These are phyloP conservation scores for Madurella mycetomatis DNA, from an alignment of 2,329 filamentous ascomycete genomes.

Conservation along the genomic window DNA sequence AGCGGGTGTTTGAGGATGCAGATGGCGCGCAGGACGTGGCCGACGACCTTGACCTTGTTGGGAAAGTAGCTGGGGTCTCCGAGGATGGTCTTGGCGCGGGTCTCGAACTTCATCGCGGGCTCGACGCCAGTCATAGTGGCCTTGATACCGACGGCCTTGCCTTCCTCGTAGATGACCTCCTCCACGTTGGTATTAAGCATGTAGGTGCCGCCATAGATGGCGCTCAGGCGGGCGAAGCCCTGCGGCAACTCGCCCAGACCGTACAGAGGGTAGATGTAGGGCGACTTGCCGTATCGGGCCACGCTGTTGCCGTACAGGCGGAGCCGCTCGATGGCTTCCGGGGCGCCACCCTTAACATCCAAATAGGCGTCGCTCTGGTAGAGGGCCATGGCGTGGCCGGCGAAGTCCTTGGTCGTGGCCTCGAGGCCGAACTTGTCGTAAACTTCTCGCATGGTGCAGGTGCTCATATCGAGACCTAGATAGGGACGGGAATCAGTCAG, in stretches of 20 bases:
- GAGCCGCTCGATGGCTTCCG: slow-evolving; percentile 87
- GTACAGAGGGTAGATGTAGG: slow-evolving; percentile 99
- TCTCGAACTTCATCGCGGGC: slow-evolving; percentile 86
- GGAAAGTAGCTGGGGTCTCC: slow-evolving; percentile 97
- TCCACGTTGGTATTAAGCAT: slow-evolving; percentile 97
- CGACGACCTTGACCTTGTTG: slow-evolving; percentile 78
- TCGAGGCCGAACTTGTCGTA: slow-evolving; percentile 98
- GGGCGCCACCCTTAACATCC: slow-evolving; percentile 64
- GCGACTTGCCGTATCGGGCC: slow-evolving; percentile 94
- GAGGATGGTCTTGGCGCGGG: slow-evolving; percentile 92
- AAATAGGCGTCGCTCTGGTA: slow-evolving; percentile 90
- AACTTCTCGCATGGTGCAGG: slow-evolving; percentile 92
- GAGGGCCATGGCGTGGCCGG: slow-evolving; percentile 97
- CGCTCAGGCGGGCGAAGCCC: slow-evolving; percentile 92
- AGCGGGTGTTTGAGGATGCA: slow-evolving; percentile 96
- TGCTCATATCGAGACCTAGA: slow-evolving; percentile 72
- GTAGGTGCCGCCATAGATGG: slow-evolving; percentile 98
- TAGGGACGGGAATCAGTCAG: background rate
- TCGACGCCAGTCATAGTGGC: slow-evolving; percentile 90
- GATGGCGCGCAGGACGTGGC: slow-evolving; percentile 91
- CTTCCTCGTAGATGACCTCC: slow-evolving; percentile 78
- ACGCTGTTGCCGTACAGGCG: slow-evolving; percentile 96
- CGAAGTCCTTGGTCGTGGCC: slow-evolving; percentile 83
- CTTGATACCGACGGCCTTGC: slow-evolving; percentile 91
- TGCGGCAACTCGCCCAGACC: slow-evolving; percentile 95